phyloP scores from a whole-genome alignment of 139 green algal species.

The Ostreobium quekettii region DNA sequence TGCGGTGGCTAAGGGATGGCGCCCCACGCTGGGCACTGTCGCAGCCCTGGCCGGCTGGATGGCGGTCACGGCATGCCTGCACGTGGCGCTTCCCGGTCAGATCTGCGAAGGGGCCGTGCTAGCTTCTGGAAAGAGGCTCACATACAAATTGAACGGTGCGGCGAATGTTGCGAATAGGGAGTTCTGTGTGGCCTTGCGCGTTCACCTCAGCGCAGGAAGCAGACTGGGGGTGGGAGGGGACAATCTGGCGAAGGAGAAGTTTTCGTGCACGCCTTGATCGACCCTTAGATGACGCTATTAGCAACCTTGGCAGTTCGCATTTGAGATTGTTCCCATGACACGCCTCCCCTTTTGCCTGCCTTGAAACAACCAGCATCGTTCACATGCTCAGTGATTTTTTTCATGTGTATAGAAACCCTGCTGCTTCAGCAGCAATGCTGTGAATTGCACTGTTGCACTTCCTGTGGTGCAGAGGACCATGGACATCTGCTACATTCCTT shows the following conservation, averaged over 20 bases:
- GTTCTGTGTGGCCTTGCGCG: no score
- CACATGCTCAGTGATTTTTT: no score
- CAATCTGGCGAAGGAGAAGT: not conserved
- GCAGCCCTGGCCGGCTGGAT: constrained; percentile 55
- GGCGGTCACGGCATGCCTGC: constrained; percentile 46
- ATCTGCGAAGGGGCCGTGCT: constrained; percentile 48
- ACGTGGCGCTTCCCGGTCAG: constrained; percentile 68
- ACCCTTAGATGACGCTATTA: not conserved
- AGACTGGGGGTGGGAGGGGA: no score
- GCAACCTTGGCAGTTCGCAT: not conserved
- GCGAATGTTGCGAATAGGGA: no score
- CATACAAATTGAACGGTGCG: constrained; percentile 81
- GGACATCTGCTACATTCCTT: not conserved
- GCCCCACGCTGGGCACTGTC: constrained; percentile 51
- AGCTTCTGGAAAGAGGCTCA: constrained; percentile 43
- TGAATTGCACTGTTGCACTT: no score
- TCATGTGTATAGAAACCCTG: no score
- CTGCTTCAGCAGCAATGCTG: no score
- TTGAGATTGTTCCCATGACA: not conserved
- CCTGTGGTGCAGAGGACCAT: no score
- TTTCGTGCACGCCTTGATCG: not conserved
- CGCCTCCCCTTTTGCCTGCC: no score
- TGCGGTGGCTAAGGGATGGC: not conserved
- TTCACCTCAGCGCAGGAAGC: no score
- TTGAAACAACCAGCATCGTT: no score